Evolutionary conservation across 2,329 filamentous ascomycete species (phyloP), one percentile per base, ranked within the genome.

Genomic region (Penicillium brevicompactum): DNA sequence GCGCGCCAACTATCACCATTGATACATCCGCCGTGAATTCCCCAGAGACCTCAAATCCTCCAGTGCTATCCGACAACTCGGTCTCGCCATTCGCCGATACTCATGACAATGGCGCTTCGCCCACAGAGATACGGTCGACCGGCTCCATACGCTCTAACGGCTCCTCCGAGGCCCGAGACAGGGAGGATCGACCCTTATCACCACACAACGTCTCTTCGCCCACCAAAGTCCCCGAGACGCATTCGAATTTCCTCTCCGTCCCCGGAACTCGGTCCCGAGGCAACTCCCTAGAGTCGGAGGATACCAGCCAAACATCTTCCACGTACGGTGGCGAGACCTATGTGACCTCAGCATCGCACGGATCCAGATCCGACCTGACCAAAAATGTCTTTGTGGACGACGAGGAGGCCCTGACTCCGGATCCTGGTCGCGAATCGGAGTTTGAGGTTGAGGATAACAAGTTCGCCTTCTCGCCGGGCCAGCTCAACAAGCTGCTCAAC

Each of bases 401-500:
- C 59, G 76, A 85, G 57, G 84, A 87, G 55, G 85, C 87, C 0
- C 74, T 90, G 10, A 81, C 78, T 18, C 87, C 89, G 0, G 89
- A 92, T 67, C 87, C 86, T 1, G 87, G 87, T 6, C 87, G 84
- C 1, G 88, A 92, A 71, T 81, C 78, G 16, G 86, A 90, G 59
- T 93, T 90, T 64, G 67, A 83, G 42, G 82, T 87, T 14, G 79
- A 85, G 45, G 78, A 87, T 64, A 91, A 89, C 70, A 84, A 81
- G 43, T 91, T 92, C 64, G 89, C 87, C 8, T 91, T 87, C 65
- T 83, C 86, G 0, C 87, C 87, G 10, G 90, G 89, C 22, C 88
- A 90, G 63, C 75, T 91, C 64, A 86, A 84, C 59, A 93, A 93
- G 74, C 76, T 94, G 6, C 79, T 92, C 49, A 92, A 92, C 60